Percentiles rank a stretch among this genome's conserved stretches.
Evolutionary conservation across 805 yeast genomes (phyloP).

Genomic region (Kregervanrija delftensis): DNA sequence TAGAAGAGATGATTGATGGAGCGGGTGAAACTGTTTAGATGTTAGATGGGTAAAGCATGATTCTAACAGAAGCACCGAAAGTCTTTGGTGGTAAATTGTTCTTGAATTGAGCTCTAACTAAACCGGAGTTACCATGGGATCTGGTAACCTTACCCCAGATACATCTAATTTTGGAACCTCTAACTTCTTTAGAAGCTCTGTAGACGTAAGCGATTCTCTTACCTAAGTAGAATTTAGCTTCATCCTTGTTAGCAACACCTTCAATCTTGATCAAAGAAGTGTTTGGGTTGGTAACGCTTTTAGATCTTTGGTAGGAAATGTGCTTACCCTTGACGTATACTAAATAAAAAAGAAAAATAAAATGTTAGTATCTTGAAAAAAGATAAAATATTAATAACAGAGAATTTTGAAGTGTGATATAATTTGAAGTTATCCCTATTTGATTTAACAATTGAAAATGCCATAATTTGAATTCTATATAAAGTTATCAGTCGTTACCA

Average conservation of each 20-base stretch:
- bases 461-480: too few relatives aligned
- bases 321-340: conserved; percentile 99
- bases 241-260: conserved; percentile 87
- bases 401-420: too few relatives aligned
- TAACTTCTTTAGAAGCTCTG: conserved; percentile 96
- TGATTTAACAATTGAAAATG: too few relatives aligned
- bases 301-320: conserved; percentile 99
- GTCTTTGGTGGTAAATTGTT: conserved; percentile 99
- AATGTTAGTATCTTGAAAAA: conserved; percentile 17
- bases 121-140: conserved; percentile 98
- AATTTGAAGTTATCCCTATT: too few relatives aligned
- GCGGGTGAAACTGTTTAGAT: conserved; percentile 50
- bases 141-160: conserved; percentile 99
- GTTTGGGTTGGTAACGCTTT: conserved; percentile 97
- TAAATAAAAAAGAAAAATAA: conserved; percentile 23
- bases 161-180: conserved; percentile 99
- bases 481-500: too few relatives aligned
- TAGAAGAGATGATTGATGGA: conserved; percentile 9
- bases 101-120: conserved; percentile 98
- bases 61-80: conserved; percentile 99
- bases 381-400: too few relatives aligned
- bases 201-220: conserved; percentile 99
- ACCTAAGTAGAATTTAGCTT: conserved; percentile 98
- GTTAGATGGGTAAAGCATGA: conserved; percentile 99
- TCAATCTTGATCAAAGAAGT: conserved; percentile 95